Evolutionary conservation across 441 rosid genomes (phyloP).

Genomic region (Euphorbia schlechtendalii): DNA sequence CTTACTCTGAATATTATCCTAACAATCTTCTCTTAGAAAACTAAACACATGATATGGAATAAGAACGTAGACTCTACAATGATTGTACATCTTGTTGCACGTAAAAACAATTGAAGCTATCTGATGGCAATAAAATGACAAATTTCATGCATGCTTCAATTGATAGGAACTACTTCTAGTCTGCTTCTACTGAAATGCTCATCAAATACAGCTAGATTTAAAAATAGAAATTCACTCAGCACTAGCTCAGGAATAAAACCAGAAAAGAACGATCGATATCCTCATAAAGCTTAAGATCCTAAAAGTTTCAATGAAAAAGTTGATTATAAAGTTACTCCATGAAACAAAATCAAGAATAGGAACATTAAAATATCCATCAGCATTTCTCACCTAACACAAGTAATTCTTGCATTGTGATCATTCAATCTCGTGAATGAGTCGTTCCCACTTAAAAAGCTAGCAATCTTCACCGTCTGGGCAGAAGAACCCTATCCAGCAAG

Average conservation of each 20-base stretch:
- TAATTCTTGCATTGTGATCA: conserved; percentile 59
- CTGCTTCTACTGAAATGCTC: too few relatives aligned
- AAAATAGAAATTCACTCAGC: too few relatives aligned
- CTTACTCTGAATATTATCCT: not conserved
- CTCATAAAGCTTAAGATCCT: not conserved
- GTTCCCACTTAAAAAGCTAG: conserved; percentile 19
- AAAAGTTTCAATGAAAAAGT: not conserved
- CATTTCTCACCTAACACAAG: conserved; percentile 54
- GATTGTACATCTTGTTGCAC: not conserved
- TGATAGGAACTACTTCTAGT: too few relatives aligned
- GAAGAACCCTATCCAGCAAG: conserved; percentile 33
- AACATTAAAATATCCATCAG: conserved; percentile 5
- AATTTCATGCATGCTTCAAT: too few relatives aligned
- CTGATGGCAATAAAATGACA: too few relatives aligned
- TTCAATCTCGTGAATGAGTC: conserved; percentile 17
- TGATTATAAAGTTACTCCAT: not conserved
- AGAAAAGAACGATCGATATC: too few relatives aligned
- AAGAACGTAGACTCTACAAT: not conserved
- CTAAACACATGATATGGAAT: not conserved
- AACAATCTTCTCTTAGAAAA: not conserved
- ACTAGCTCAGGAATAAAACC: too few relatives aligned
- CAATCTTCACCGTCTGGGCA: conserved; percentile 22
- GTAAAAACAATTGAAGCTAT: too few relatives aligned
- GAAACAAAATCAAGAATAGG: not conserved
- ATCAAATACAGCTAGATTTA: too few relatives aligned